Percentiles rank a stretch among this genome's conserved stretches.
phyloP scores from a whole-genome alignment of 352 stramenopile genomes.

The Phytophthora kernoviae region DNA sequence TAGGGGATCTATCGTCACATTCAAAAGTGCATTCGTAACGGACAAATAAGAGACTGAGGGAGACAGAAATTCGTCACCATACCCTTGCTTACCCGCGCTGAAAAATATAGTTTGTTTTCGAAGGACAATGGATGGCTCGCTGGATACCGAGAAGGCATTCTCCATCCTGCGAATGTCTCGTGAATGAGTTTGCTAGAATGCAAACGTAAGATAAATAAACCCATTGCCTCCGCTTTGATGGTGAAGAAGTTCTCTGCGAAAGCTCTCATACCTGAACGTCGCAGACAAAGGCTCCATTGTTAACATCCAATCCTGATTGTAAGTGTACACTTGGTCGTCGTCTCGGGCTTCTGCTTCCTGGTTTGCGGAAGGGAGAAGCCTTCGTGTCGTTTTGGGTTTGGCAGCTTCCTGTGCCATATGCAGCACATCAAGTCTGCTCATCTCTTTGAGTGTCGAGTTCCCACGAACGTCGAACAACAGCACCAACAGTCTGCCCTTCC shows the following conservation, averaged over 20 bases:
- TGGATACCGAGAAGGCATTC: conserved; percentile 64
- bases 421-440: conserved; percentile 58
- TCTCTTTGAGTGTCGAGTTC: conserved; percentile 50
- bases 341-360: conserved; percentile 16
- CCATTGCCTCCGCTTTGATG: conserved; percentile 3
- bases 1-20: conserved; percentile 43
- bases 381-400: conserved; percentile 7
- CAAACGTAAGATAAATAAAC: not conserved
- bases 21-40: not conserved
- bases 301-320: conserved; percentile 4
- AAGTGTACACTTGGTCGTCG: conserved; percentile 6
- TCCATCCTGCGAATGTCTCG: conserved; percentile 77
- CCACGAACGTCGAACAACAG: conserved; percentile 52
- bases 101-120: conserved; percentile 72
- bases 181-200: conserved; percentile 50
- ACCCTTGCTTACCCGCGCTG: conserved; percentile 46
- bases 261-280: conserved; percentile 38
- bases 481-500: conserved; percentile 37
- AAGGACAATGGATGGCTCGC: conserved; percentile 64
- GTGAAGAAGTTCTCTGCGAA: conserved; percentile 48
- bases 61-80: too few species aligned
- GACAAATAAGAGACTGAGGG: not conserved
- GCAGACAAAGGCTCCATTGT: conserved; percentile 13
- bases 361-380: conserved; percentile 8
- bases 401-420: conserved; percentile 62